A percentile compares a stretch with the other conserved stretches of the same genome.
phyloP scores from a whole-genome alignment of 768 basidiomycete genomes.

The Lactifluus volemus region DNA sequence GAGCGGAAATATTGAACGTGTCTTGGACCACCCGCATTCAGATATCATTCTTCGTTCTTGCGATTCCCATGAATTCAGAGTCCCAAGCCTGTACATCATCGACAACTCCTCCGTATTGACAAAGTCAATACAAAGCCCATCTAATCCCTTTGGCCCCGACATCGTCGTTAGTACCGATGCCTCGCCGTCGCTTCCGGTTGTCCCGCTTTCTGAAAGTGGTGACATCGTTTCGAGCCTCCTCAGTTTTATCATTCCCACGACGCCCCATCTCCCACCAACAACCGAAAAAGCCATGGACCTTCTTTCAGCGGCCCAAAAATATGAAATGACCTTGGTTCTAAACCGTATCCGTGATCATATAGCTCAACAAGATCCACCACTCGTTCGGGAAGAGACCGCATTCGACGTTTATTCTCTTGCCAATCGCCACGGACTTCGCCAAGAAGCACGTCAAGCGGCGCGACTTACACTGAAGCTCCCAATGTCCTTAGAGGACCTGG shows the following conservation, averaged over 20 bases:
- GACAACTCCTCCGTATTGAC: constrained; percentile 22
- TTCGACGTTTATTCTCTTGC: constrained; percentile 1
- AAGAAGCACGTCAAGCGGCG: constrained; percentile 1
- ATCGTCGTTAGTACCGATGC: neutral
- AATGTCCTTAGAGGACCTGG: neutral
- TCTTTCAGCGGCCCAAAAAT: constrained; percentile 6
- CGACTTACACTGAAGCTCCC: neutral
- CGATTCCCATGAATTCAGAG: constrained; percentile 4
- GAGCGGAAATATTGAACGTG: neutral
- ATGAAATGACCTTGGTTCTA: neutral
- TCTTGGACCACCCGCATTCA: neutral
- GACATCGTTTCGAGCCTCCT: constrained; percentile 8
- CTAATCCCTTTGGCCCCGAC: neutral
- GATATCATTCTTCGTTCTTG: constrained; percentile 1
- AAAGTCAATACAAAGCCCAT: neutral
- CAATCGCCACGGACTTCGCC: neutral
- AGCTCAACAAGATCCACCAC: neutral
- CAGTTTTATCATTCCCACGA: constrained; percentile 1
- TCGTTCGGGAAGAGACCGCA: constrained; percentile 2
- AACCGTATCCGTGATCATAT: constrained; percentile 1
- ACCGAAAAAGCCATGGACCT: neutral
- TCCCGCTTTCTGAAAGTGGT: neutral
- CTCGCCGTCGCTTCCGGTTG: neutral
- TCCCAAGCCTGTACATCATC: constrained; percentile 2
- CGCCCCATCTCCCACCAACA: neutral